Conservation (phyloP, 2,329 filamentous ascomycete species). For the Ophiognomonia clavigignenti-juglandacearum region DNA sequence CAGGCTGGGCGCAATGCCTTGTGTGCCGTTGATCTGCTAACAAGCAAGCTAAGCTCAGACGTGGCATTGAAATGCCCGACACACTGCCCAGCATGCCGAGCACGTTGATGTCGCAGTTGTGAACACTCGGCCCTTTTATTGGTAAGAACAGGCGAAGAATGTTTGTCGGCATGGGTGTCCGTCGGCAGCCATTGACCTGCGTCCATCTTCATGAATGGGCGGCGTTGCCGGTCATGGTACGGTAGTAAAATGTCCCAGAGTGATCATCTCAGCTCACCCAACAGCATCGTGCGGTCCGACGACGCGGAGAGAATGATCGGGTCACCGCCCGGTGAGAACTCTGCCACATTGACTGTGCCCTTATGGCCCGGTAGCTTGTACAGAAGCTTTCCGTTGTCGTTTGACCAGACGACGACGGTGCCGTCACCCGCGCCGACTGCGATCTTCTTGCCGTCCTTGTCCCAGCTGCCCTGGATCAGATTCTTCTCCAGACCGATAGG, state of each 20-base stretch:
- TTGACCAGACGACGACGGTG: constrained; percentile 88
- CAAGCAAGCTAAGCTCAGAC: too few relatives aligned
- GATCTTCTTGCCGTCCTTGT: constrained; percentile 77
- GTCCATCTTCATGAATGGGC: too few relatives aligned
- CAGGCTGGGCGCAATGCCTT: too few relatives aligned
- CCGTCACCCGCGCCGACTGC: constrained; percentile 87
- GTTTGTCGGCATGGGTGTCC: not conserved
- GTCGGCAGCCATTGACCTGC: too few relatives aligned
- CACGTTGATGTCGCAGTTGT: too few relatives aligned
- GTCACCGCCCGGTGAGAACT: constrained; percentile 80
- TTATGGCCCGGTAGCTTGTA: constrained; percentile 96
- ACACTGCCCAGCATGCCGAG: too few relatives aligned
- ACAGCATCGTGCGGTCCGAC: constrained; percentile 78
- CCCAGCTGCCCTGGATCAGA: constrained; percentile 85
- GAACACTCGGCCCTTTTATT: too few relatives aligned
- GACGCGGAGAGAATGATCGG: constrained; percentile 84
- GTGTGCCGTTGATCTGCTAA: too few relatives aligned
- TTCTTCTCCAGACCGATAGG: constrained; percentile 87
- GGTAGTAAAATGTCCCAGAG: too few relatives aligned
- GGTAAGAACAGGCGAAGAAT: not conserved
- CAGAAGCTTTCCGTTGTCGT: constrained; percentile 78
- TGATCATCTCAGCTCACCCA: constrained; percentile 74
- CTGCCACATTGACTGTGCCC: constrained; percentile 90
- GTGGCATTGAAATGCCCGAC: too few relatives aligned
- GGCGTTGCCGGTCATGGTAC: too few relatives aligned